A percentile compares a stretch with the other conserved stretches of the same genome.
These are phyloP conservation scores for Lecanicillium sp. DNA, from an alignment of 2,329 filamentous ascomycete genomes.

Conservation along the genomic window DNA sequence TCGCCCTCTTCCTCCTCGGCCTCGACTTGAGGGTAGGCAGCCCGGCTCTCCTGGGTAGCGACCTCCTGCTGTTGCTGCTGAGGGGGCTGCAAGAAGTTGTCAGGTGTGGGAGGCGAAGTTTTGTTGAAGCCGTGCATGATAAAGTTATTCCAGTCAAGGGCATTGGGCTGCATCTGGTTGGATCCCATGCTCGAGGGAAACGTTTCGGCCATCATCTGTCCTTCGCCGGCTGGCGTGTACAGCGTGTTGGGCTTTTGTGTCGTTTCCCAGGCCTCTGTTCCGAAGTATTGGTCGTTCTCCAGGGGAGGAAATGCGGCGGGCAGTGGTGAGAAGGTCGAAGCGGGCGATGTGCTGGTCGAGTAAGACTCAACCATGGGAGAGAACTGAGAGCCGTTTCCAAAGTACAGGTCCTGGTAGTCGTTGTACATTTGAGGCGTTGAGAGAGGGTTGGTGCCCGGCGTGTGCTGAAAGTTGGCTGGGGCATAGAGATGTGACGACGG, in stretches of 20 bases:
- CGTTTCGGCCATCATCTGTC: conserved; percentile 25
- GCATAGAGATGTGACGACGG: conserved; percentile 47
- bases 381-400: conserved; percentile 34
- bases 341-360: conserved; percentile 54
- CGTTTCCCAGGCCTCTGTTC: conserved; percentile 33
- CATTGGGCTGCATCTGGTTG: background rate
- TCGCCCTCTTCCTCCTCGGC: conserved; percentile 57
- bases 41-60: conserved; percentile 37
- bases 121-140: conserved; percentile 38
- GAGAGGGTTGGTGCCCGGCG: conserved; percentile 27
- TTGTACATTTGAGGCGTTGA: conserved; percentile 31
- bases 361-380: conserved; percentile 49
- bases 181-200: conserved; percentile 8
- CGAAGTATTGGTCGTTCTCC: conserved; percentile 34
- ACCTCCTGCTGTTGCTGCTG: conserved; percentile 42
- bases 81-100: conserved; percentile 47
- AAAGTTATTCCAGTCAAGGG: conserved; percentile 40
- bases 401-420: conserved; percentile 36
- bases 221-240: conserved; percentile 21
- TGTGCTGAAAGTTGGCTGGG: conserved; percentile 28
- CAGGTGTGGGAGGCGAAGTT: conserved; percentile 54
- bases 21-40: conserved; percentile 42
- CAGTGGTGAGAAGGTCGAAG: conserved; percentile 48
- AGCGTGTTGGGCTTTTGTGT: conserved; percentile 25
- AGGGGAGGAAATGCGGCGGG: conserved; percentile 39